Evolutionary conservation across 176 grass and related monocot species (phyloP).

Genomic region (Oryza meridionalis): DNA sequence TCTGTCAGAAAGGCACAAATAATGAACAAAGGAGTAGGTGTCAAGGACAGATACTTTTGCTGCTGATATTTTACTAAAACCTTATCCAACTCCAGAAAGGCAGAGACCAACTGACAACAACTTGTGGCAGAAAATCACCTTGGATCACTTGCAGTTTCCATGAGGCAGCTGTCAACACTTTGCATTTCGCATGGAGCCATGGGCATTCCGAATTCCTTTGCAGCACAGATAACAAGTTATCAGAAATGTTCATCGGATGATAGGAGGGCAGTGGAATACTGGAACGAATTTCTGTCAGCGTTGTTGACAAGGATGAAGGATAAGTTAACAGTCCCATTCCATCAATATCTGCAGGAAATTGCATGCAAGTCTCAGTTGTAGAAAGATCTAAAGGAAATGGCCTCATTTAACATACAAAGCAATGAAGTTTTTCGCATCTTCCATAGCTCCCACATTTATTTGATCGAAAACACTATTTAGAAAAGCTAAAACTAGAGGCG

Average conservation of each 20-base stretch:
- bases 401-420: neutral
- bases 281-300: neutral
- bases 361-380: neutral
- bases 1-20: neutral
- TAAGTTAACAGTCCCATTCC: neutral
- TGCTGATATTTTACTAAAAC: neutral
- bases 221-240: neutral
- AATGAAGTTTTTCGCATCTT: neutral
- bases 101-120: neutral
- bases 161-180: neutral
- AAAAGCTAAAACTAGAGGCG: neutral
- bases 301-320: neutral
- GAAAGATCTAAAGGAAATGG: neutral
- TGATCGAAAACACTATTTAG: neutral
- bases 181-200: neutral
- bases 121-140: neutral
- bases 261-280: neutral
- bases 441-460: neutral
- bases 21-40: neutral
- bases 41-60: neutral
- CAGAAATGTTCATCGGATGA: conserved; percentile 2
- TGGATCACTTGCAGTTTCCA: neutral
- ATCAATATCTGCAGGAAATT: conserved; percentile 7
- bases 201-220: neutral
- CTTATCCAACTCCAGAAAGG: neutral